Conservation (phyloP, 805 yeast species). For the Teunomyces atbi region DNA sequence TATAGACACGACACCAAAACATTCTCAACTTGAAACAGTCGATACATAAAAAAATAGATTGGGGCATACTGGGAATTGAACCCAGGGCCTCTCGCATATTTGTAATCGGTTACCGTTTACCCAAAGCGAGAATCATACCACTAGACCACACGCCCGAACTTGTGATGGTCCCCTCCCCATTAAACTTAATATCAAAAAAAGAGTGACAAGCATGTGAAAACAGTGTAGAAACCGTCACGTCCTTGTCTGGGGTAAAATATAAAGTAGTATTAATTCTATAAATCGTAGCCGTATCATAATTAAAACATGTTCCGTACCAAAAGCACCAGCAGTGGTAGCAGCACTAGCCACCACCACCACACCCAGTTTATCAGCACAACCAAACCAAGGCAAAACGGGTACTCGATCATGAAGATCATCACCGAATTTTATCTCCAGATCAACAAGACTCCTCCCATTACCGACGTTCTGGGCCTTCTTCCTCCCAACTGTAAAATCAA, state of each 20-base stretch:
- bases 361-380: conserved; percentile 1
- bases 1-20: too few relatives aligned
- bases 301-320: conserved; percentile 1
- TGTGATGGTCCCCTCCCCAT: background rate
- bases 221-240: too few relatives aligned
- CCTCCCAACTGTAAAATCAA: background rate
- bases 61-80: conserved; percentile 56
- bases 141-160: conserved; percentile 24
- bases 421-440: conserved; percentile 1
- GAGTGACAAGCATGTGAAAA: too few relatives aligned
- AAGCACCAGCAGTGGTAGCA: background rate
- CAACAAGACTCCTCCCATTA: background rate
- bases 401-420: background rate
- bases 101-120: too few relatives aligned
- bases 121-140: conserved; percentile 28
- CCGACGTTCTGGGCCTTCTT: background rate
- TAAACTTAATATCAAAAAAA: background rate
- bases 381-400: background rate
- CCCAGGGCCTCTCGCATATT: conserved; percentile 61
- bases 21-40: too few relatives aligned
- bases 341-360: background rate
- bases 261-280: conserved; percentile 1
- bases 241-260: background rate
- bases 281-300: background rate
- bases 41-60: background rate